Percentiles rank a stretch among this genome's conserved stretches.
Evolutionary conservation across 1,284 basidiomycete genomes (phyloP).

Genomic region (Trichosporon inkin): DNA sequence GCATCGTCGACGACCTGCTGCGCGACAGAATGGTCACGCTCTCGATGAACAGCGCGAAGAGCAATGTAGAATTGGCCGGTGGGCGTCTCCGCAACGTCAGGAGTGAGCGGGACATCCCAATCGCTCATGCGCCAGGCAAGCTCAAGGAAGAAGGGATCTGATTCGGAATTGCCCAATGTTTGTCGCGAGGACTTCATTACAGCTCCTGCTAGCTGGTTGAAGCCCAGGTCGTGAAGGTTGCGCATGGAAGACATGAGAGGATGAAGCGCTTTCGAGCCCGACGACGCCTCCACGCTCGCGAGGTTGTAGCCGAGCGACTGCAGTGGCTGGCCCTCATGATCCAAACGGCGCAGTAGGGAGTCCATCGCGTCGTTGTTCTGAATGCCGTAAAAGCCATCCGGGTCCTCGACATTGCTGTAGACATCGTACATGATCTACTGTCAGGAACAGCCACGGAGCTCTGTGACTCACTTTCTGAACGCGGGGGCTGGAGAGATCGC

Average conservation of each 20-base stretch:
- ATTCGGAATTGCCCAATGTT: slow-evolving; percentile 19
- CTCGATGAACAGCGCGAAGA: slow-evolving; percentile 70
- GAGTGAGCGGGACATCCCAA: slow-evolving; percentile 78
- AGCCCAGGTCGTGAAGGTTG: slow-evolving; percentile 81
- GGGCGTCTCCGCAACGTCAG: slow-evolving; percentile 34
- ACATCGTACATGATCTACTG: slow-evolving; percentile 72
- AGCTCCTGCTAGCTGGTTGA: slow-evolving; percentile 66
- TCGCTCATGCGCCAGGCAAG: slow-evolving; percentile 84
- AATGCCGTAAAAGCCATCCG: slow-evolving; percentile 96
- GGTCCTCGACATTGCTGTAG: slow-evolving; percentile 91
- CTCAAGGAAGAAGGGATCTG: slow-evolving; percentile 63
- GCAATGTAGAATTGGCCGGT: slow-evolving; percentile 67
- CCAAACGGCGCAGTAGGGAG: slow-evolving; percentile 75
- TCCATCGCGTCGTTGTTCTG: slow-evolving; percentile 67
- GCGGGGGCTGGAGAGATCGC: slow-evolving; percentile 19
- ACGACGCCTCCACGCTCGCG: slow-evolving; percentile 65
- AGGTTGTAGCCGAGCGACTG: slow-evolving; percentile 87
- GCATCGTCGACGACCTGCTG: slow-evolving; percentile 56
- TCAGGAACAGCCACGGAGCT: slow-evolving; percentile 18
- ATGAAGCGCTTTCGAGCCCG: not conserved
- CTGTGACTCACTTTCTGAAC: slow-evolving; percentile 35
- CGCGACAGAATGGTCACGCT: slow-evolving; percentile 58
- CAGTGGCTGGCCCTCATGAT: slow-evolving; percentile 88
- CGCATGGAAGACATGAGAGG: slow-evolving; percentile 57
- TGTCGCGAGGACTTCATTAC: slow-evolving; percentile 32